These are phyloP conservation scores for Zymoseptoria crescenta DNA, from an alignment of 2,329 filamentous ascomycete genomes.

Conservation along the genomic window DNA sequence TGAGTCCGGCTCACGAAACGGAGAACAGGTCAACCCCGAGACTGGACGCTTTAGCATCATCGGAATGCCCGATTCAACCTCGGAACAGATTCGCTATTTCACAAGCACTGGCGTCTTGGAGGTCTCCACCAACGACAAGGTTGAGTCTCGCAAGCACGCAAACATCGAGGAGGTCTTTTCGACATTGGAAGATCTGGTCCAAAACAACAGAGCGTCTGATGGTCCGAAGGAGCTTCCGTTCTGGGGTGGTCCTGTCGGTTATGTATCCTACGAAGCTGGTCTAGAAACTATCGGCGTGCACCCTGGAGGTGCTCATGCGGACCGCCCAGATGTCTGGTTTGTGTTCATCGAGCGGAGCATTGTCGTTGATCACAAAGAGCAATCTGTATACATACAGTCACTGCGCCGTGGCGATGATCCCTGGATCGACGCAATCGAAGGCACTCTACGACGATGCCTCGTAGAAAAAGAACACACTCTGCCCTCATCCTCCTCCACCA, in stretches of 20 bases:
- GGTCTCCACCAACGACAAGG: conserved; percentile 4
- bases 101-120: conserved; percentile 11
- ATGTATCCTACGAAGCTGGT: conserved; percentile 76
- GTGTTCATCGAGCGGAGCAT: conserved; percentile 70
- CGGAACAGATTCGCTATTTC: conserved; percentile 20
- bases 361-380: conserved; percentile 63
- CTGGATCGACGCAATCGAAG: conserved; percentile 18
- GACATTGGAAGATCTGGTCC: conserved; percentile 35
- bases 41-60: conserved; percentile 67
- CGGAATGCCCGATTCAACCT: conserved; percentile 48
- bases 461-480: neutral
- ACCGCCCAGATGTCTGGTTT: conserved; percentile 63
- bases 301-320: conserved; percentile 29
- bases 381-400: conserved; percentile 59
- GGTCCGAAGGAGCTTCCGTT: conserved; percentile 49
- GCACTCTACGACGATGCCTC: conserved; percentile 2
- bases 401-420: conserved; percentile 41
- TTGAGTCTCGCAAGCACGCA: neutral
- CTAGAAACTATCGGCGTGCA: conserved; percentile 52
- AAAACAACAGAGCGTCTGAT: conserved; percentile 26
- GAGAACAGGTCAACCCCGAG: conserved; percentile 35
- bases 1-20: conserved; percentile 41
- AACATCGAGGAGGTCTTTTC: conserved; percentile 32
- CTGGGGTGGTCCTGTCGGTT: conserved; percentile 77
- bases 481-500: neutral